phyloP scores from a whole-genome alignment of 306 rosid species.

The Carpinus viminea region DNA sequence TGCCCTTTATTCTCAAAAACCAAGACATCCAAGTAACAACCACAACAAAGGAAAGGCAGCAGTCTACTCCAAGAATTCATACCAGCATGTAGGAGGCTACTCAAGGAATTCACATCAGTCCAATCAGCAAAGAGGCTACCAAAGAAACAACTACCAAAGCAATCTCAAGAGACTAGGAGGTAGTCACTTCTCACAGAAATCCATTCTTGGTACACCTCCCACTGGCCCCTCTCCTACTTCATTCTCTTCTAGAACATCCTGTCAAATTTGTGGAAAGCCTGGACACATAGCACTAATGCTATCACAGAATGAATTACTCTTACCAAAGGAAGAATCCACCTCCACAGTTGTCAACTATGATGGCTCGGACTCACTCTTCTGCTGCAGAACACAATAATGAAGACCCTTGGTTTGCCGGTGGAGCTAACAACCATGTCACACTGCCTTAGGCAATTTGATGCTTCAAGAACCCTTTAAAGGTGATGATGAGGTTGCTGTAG shows the following conservation, averaged over 20 bases:
- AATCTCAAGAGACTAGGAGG: accelerated
- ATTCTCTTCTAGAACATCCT: background rate
- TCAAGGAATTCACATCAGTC: no score
- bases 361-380: no score
- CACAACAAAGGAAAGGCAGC: background rate
- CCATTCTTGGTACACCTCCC: no score
- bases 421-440: background rate
- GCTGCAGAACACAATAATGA: no score
- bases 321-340: background rate
- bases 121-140: no score
- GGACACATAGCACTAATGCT: background rate
- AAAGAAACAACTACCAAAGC: background rate
- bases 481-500: background rate
- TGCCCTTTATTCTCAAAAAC: background rate
- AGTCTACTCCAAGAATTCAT: no score
- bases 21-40: background rate
- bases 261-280: background rate
- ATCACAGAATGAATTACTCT: background rate
- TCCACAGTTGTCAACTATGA: background rate
- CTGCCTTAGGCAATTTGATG: background rate
- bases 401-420: background rate
- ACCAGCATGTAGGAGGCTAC: no score
- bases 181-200: no score
- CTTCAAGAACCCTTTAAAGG: background rate
- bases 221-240: background rate